A percentile compares a stretch with the other conserved stretches of the same genome.
These are phyloP conservation scores for Rosa persica DNA, from an alignment of 306 rosid genomes.

Conservation along the genomic window DNA sequence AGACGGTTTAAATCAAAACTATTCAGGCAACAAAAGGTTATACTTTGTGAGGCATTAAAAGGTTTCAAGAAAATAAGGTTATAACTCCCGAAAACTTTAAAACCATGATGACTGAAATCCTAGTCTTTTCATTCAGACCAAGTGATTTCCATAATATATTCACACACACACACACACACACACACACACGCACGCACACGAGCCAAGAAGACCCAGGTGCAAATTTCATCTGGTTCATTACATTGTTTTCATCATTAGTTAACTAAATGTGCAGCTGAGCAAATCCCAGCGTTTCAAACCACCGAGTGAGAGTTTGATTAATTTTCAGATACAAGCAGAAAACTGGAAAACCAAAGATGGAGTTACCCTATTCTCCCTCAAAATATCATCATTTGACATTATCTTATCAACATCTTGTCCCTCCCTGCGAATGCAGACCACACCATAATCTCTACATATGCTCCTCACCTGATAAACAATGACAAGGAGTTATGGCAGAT, in stretches of 20 bases:
- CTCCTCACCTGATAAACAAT: conserved; percentile 33
- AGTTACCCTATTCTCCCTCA: conserved; percentile 45
- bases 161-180: no score
- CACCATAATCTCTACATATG: conserved; percentile 55
- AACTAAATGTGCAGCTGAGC: neutral
- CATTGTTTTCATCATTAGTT: neutral
- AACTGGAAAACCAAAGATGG: neutral
- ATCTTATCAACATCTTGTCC: conserved; percentile 60
- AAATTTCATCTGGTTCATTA: neutral
- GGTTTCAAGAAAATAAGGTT: neutral
- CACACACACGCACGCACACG: neutral
- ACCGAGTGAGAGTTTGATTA: neutral
- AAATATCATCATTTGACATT: conserved; percentile 35
- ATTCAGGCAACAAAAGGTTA: conserved; percentile 10
- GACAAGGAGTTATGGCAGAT: neutral
- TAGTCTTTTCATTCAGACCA: neutral
- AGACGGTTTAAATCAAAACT: neutral
- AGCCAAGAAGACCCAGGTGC: neutral
- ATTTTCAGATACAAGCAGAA: neutral
- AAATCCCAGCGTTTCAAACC: neutral
- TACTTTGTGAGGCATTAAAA: neutral
- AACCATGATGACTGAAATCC: neutral
- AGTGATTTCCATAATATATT: no score
- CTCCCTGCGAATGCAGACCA: conserved; percentile 56
- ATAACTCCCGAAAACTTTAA: neutral